These are phyloP conservation scores for Fusarium sp. DNA, from an alignment of 2,329 filamentous ascomycete species.

Conservation along the genomic window DNA sequence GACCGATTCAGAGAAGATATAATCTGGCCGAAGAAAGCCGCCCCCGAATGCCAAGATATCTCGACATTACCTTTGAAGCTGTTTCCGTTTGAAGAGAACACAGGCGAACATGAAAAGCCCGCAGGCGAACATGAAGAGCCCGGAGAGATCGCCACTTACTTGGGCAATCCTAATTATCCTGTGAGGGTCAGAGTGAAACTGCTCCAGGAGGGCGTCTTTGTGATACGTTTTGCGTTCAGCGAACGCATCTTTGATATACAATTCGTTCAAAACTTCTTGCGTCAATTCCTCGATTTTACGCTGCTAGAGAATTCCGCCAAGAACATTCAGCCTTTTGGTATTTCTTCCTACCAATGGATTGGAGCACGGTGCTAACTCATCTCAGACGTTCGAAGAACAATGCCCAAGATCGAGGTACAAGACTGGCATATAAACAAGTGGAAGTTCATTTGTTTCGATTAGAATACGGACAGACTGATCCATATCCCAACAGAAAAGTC, in stretches of 20 bases:
- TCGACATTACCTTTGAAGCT: background rate
- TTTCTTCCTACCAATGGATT: background rate
- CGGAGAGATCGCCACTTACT: background rate
- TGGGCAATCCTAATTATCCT: background rate
- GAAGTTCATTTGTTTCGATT: constrained; percentile 34
- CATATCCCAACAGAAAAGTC: background rate
- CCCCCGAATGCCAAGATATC: background rate
- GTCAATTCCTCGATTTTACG: constrained; percentile 15
- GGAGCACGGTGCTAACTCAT: constrained; percentile 1
- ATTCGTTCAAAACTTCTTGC: constrained; percentile 38
- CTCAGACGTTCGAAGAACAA: constrained; percentile 9
- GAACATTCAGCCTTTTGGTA: background rate
- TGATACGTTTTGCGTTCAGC: constrained; percentile 37
- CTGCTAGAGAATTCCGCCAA: background rate
- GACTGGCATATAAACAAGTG: background rate
- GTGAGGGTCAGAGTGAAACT: constrained; percentile 20
- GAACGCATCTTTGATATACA: constrained; percentile 35
- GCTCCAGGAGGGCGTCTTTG: constrained; percentile 5
- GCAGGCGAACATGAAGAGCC: background rate
- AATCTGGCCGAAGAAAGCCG: background rate
- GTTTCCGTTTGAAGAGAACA: background rate
- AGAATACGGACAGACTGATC: background rate
- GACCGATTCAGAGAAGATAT: background rate
- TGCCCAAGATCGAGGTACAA: background rate
- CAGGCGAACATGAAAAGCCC: background rate